Conservation (phyloP, 2,329 filamentous ascomycete genomes). For the Amphichorda felina region DNA sequence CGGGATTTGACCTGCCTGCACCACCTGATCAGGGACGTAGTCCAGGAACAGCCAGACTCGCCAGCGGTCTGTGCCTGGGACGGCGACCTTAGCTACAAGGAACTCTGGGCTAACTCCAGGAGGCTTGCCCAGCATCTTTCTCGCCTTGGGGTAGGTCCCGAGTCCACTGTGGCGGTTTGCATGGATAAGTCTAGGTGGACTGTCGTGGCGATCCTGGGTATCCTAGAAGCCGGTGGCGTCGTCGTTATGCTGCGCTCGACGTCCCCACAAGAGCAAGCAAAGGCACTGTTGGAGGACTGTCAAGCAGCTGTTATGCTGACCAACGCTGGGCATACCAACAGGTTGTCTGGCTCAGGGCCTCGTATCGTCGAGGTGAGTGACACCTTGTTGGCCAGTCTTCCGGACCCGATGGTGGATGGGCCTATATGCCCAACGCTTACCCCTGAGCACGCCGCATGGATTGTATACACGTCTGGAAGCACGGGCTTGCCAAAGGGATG, state of each 20-base stretch:
- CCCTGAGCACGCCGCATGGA: slow-evolving; percentile 2
- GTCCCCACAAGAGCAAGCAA: neutral
- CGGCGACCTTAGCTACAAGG: slow-evolving; percentile 3
- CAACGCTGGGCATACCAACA: slow-evolving; percentile 2
- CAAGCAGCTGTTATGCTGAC: slow-evolving; percentile 1
- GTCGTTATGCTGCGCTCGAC: slow-evolving; percentile 3
- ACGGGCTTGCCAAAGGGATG: slow-evolving; percentile 3
- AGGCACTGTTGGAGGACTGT: slow-evolving; percentile 3
- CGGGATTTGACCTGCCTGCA: slow-evolving; percentile 2
- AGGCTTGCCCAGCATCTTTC: slow-evolving; percentile 3
- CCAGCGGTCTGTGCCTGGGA: slow-evolving; percentile 5
- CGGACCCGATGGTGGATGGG: neutral
- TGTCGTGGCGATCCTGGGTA: slow-evolving; percentile 4
- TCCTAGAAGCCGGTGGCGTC: slow-evolving; percentile 3
- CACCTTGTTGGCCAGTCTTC: slow-evolving; percentile 1
- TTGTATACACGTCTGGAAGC: slow-evolving; percentile 4
- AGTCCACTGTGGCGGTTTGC: slow-evolving; percentile 4
- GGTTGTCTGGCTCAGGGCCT: neutral
- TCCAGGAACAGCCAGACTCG: slow-evolving; percentile 1
- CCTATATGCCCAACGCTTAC: slow-evolving; percentile 2
- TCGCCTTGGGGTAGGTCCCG: slow-evolving; percentile 4
- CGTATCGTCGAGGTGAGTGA: slow-evolving; percentile 2
- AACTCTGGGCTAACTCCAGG: slow-evolving; percentile 1
- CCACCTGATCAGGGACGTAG: slow-evolving; percentile 1
- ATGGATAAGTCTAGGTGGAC: slow-evolving; percentile 6